Base-by-base conservation (phyloP, 2,329 filamentous ascomycete genomes). In the Diaporthe ampelina region DNA sequence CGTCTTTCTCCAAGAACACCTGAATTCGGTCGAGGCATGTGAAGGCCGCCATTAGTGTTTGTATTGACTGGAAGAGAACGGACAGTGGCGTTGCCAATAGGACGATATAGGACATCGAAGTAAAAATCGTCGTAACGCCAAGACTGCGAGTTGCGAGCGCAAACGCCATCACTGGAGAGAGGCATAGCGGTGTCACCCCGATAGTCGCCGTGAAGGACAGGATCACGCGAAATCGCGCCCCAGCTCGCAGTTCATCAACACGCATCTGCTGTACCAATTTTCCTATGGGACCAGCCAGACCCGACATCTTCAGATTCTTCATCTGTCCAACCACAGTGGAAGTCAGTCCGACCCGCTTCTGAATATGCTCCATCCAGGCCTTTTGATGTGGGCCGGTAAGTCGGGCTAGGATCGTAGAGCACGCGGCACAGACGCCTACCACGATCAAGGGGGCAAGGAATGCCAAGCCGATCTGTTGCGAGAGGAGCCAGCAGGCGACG, bases 1-100 rank as follows among this genome's bases (percentile, higher is more conserved):
- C n/a, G 4, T 77, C 79, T 32, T 69, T 73, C 70, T 82, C 82
- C 0, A 87, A 76, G 15, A 84, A 85, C 0, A 70, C 77, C 56
- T 85, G 84, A 0, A 86, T 81, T 1, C 84, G 79, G 43, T 76
- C 74, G 10, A 83, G 73, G 68, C 83, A 85, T 0, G 81, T 77
- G 26, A 85, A 56, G 0, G 79, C 80, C 0, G 82, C 78, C 19
- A 85, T 75, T 0, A 85, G 63, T 0, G 45, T 35, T 0, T 84
- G 83, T 4, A 85, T 75, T 1, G 67, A 74, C 56, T 85, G 81
- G 15, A 86, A 81, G 0, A 85, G 56, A 4, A 56, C 35, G 0
- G 77, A 58, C 0, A 86, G 75, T 0, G 84, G 84, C 1, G 74
- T 70, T 0, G 81, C 78, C 1, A 86, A 76, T 0, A 86, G 79